Evolutionary conservation across 306 rosid genomes (phyloP).

Genomic region (Cercis canadensis): DNA sequence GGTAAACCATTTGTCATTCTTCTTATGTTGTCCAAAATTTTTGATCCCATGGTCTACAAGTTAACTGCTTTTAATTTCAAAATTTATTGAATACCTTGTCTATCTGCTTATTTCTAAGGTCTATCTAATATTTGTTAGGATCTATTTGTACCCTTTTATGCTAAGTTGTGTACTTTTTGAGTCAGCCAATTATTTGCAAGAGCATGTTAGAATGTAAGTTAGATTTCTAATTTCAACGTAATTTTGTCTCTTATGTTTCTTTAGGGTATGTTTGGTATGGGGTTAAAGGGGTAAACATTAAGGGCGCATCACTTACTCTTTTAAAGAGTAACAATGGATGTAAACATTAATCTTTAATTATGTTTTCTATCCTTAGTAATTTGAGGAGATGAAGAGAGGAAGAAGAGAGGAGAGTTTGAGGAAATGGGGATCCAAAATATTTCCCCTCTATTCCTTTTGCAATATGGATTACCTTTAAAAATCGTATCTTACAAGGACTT

Average conservation of each 20-base stretch:
- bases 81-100: neutral
- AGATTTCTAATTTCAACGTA: neutral
- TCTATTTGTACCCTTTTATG: neutral
- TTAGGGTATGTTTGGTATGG: no score
- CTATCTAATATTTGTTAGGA: neutral
- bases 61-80: neutral
- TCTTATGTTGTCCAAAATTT: neutral
- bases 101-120: neutral
- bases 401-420: no score
- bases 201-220: neutral
- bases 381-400: no score
- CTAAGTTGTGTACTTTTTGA: neutral
- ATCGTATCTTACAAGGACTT: conserved; percentile 87
- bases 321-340: no score
- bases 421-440: no score
- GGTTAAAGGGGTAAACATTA: no score
- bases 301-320: no score
- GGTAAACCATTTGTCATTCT: neutral
- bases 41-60: neutral
- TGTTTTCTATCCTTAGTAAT: no score
- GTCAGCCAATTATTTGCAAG: neutral
- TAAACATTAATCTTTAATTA: no score
- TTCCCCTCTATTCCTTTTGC: conserved; percentile 10
- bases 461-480: conserved; percentile 81
- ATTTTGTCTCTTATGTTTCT: neutral